phyloP scores from a whole-genome alignment of 495 filamentous ascomycete species.

The Talaromyces borbonicus region DNA sequence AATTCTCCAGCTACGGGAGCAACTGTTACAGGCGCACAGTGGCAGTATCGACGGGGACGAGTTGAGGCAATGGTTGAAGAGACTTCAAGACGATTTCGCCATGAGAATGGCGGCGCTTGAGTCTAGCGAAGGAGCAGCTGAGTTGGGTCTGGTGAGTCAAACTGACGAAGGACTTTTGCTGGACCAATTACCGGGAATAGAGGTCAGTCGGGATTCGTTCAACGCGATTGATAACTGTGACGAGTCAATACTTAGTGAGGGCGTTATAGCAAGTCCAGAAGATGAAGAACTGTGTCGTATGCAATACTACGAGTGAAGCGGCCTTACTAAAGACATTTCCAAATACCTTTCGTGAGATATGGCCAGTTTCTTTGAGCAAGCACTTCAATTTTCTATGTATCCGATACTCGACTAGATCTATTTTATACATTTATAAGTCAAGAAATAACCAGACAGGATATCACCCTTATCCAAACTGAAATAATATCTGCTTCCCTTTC shows the following conservation, averaged over 20 bases:
- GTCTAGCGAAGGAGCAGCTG: constrained; percentile 13
- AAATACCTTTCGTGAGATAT: no score
- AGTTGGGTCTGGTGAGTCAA: constrained; percentile 8
- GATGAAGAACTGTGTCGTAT: neutral
- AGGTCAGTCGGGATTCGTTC: neutral
- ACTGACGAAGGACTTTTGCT: constrained; percentile 9
- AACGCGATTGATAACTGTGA: neutral
- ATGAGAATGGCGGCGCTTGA: constrained; percentile 57
- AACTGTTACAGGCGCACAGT: constrained; percentile 58
- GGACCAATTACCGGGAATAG: no score
- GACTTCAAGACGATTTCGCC: constrained; percentile 69
- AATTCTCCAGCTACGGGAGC: constrained; percentile 63
- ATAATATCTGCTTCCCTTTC: constrained; percentile 70
- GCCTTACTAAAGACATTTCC: no score
- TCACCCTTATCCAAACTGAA: constrained; percentile 42
- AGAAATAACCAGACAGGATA: neutral
- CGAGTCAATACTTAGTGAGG: neutral
- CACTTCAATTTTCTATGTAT: no score
- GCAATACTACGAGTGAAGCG: no score
- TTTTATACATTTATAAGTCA: neutral
- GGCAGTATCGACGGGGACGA: constrained; percentile 57
- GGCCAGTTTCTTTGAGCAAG: no score
- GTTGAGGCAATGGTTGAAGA: constrained; percentile 54
- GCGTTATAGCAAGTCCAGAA: neutral
- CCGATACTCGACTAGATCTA: no score